Base-by-base conservation (phyloP, 1,284 basidiomycete genomes). In the Hemileia vastatrix region DNA sequence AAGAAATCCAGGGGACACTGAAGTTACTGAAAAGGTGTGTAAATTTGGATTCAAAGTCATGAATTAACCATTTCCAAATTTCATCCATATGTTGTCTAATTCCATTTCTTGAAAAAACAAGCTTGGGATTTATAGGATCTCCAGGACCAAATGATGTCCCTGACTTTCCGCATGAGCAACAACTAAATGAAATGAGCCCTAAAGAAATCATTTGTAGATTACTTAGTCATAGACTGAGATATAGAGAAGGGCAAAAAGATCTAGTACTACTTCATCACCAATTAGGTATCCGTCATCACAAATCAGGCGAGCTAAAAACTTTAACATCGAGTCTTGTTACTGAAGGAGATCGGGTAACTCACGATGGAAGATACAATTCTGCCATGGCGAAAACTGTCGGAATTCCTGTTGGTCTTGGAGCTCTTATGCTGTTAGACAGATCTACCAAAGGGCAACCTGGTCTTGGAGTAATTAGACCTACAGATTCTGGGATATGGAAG, bases 381-480 rank as follows among this genome's bases (percentile, higher is more conserved):
- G 90, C 90, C 1, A 96, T 96, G 93, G 84, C 90, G 9, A 81
- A 85, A 51, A 89, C 88, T 1, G 92, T 96, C 11, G 92, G 92
- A 6, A 77, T 90, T 45, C 90, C 90, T 0, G 82, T 90, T 15
- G 90, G 86, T 2, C 82, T 91, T 71, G 88, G 89, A 0, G 83
- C 88, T 0, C 75, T 86, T 68, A 78, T 81, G 18, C 81, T 93
- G 2, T 76, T 87, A 21, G 86, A 91, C 73, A 87, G 87, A 0
- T 77, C 78, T 32, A 82, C 88, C 4, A 64, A 69, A 2, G 75
- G 79, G 47, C 76, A 84, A 33, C 88, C 87, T 8, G 89, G 90
- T 4, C 78, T 76, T 24, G 85, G 85, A 1, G 48, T 50, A 24
- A 27, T 50, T 21, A 50, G 48, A 50, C 48, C 48, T 3, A 50